Base-by-base conservation (phyloP, 352 stramenopile genomes). In the Phytophthora pistaciae region DNA sequence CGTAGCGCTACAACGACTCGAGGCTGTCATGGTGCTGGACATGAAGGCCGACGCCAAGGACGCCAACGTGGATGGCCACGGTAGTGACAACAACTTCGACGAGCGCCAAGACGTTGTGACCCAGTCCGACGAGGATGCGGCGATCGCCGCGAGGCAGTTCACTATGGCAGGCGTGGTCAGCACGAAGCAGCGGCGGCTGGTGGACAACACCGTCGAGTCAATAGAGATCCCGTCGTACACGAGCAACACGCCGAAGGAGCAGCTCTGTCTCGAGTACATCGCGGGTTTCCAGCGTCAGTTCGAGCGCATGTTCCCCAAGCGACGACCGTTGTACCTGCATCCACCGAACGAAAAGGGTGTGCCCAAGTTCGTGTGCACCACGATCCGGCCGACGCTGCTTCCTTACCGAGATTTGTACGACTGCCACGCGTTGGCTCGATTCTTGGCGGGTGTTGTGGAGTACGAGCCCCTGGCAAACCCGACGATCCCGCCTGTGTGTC, bases 321-420 rank as follows among this genome's bases (percentile, higher is more conserved):
- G 93, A 21, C 66, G 75, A 14, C 74, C 80, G 21, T 82, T 98
- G 54, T 98, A 97, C 59, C 70, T 99, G n/a, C 89, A 91, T 23
- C 86, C 93, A 0, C 84, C 90, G 7, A 99, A 99, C 71, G 96
- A 99, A 70, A 95, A 91, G 57, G 93, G 94, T 1, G 84, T 97
- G 33, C 73, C 87, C 40, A 99, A 99, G 82, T 98, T 99, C 61
- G 92, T 99, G 7, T 98, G 95, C 76, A 98, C 94, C 33, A 98
- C 91, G 18, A 79, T 99, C 36, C 86, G 96, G 4, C 96, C 96
- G 9, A 99, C 96, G 10, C 68, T 98, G 38, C 74, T 99, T 11
- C 96, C 95, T 3, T 97, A 90, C 60, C 82, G 86, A 9, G 91
- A 98, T 60, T 69, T 99, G 5, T 98, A 99, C 74, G 91, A 98